Conservation (phyloP, 108 stramenopile species). For the Skeletonema grethae region DNA sequence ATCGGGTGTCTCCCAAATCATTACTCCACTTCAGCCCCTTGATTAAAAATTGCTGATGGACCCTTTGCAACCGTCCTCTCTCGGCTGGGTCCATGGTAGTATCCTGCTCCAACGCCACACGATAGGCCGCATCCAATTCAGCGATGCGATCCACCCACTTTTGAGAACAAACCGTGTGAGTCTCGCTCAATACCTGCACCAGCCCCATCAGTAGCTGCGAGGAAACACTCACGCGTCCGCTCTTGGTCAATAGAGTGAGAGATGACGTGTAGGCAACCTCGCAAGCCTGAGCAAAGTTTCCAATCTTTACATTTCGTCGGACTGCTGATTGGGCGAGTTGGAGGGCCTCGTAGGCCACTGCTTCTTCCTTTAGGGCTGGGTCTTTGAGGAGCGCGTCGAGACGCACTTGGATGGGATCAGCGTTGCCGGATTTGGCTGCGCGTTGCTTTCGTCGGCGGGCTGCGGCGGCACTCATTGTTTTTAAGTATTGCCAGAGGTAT, state of each 20-base stretch:
- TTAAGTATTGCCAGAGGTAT: too few relatives aligned
- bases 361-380: conserved; percentile 60
- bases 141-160: conserved; percentile 56
- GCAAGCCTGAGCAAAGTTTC: conserved; percentile 57
- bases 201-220: conserved; percentile 70
- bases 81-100: conserved; percentile 41
- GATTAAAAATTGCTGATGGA: conserved; percentile 77
- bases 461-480: conserved; percentile 86
- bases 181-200: conserved; percentile 71
- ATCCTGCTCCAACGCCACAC: conserved; percentile 60
- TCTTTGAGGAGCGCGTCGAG: conserved; percentile 63
- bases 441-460: conserved; percentile 87
- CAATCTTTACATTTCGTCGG: conserved; percentile 69
- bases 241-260: conserved; percentile 50
- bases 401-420: conserved; percentile 62
- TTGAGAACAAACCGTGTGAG: conserved; percentile 70
- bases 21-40: conserved; percentile 70
- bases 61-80: conserved; percentile 63
- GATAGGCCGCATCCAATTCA: conserved; percentile 62
- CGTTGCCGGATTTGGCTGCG: conserved; percentile 42
- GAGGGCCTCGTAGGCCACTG: conserved; percentile 86
- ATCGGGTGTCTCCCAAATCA: conserved; percentile 64
- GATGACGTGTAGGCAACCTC: conserved; percentile 61
- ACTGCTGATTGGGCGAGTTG: conserved; percentile 84
- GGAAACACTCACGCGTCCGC: conserved; percentile 72